Base-by-base conservation (phyloP, 2,329 filamentous ascomycete species). In the Penicillium polonicum region DNA sequence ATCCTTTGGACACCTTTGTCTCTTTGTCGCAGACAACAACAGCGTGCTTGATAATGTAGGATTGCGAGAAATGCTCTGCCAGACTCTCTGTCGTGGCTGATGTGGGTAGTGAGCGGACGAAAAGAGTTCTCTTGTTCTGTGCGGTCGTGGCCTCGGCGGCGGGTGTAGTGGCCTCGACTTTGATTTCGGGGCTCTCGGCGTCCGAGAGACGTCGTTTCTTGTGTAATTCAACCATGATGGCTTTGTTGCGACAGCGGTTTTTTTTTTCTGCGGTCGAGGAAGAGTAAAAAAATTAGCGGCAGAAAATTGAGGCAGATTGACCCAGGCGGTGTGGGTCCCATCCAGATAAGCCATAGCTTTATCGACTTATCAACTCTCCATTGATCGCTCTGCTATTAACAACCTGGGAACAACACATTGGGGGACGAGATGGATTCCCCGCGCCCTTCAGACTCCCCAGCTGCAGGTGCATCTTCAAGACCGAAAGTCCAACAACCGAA, bases 21-120 rank as follows among this genome's bases (percentile, higher is more conserved):
- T 87, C 82, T 17, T 89, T 86, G 72, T 99, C 93, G 56, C 88
- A 79, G 39, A 99, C 92, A 5, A 96, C 92, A n/a, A 89, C 90
- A 52, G 94, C 93, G 76, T 97, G 93, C 76, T 97, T 97, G 72
- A 99, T 85, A 8, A 95, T 92, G 69, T 91, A 97, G 59, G 92
- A 89, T 73, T 97, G 86, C 7, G 94, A 97, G 78, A 99, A 99
- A 75, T 92, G 88, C 58, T 91, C 88, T 58, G 92, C 90, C 62
- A 99, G 82, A 52, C 83, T 83, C 70, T 97, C 92, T 71, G 85
- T 90, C 35, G 92, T 97, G 38, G 88, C 88, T 25, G 82, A 84
- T 23, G 88, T 78, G 21, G 92, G 90, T 48, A 99, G 84, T 50
- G 90, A 92, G 68, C 93, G 90, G 63, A 99, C 88, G 78, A 99